These are phyloP conservation scores for Alternaria consortialis DNA, from an alignment of 2,329 filamentous ascomycete genomes.

Conservation along the genomic window DNA sequence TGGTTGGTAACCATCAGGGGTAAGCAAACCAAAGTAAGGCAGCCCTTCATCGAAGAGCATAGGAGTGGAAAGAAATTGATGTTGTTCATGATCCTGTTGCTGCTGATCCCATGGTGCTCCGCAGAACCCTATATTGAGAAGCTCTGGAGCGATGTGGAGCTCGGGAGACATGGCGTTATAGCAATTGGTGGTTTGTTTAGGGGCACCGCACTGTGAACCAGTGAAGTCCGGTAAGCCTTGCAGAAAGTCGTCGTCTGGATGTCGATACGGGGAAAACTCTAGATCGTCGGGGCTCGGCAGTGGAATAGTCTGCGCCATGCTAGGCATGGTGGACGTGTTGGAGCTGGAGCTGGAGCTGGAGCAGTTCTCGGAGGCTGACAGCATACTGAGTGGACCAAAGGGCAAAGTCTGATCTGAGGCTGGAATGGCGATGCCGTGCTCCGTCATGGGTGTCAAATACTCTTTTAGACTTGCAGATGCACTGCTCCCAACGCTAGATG, in stretches of 20 bases:
- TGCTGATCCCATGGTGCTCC: constrained; percentile 9
- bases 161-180: constrained; percentile 8
- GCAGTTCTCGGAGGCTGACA: constrained; percentile 3
- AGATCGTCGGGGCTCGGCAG: constrained; percentile 2
- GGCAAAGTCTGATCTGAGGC: constrained; percentile 3
- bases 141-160: constrained; percentile 8
- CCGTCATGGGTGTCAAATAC: background rate
- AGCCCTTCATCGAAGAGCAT: constrained; percentile 1
- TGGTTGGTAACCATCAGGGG: background rate
- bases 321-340: background rate
- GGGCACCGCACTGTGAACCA: constrained; percentile 4
- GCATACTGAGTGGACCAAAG: constrained; percentile 1
- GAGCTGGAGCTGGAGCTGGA: constrained; percentile 8
- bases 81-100: background rate
- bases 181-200: constrained; percentile 1
- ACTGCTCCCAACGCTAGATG: background rate
- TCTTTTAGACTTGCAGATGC: constrained; percentile 1
- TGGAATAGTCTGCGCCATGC: constrained; percentile 3
- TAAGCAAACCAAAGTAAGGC: constrained; percentile 14
- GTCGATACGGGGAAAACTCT: constrained; percentile 4
- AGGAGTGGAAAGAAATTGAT: background rate
- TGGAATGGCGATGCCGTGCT: background rate
- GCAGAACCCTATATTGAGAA: constrained; percentile 5
- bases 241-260: constrained; percentile 6
- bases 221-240: constrained; percentile 4